Percentiles rank a stretch among this genome's conserved stretches.
Conservation (phyloP, 352 stramenopile genomes). For the Pythium biforme region DNA sequence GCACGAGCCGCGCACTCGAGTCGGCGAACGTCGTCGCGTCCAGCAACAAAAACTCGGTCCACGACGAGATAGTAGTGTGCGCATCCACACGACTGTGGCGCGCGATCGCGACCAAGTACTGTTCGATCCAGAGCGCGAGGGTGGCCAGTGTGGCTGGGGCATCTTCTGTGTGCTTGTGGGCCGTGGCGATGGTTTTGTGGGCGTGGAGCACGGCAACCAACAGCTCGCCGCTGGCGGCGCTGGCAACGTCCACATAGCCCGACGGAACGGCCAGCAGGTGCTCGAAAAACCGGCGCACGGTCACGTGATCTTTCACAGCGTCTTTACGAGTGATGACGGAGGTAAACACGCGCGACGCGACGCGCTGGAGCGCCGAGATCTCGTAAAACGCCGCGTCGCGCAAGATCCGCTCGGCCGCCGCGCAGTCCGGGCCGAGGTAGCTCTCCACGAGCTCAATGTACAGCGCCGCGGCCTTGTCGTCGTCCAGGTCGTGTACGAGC, state of each 20-base stretch:
- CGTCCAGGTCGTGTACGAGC: slow-evolving; percentile 39
- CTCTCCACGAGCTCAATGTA: slow-evolving; percentile 22
- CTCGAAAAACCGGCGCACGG: slow-evolving; percentile 14
- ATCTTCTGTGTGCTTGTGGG: neutral
- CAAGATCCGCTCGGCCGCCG: slow-evolving; percentile 39
- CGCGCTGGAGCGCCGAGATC: slow-evolving; percentile 45
- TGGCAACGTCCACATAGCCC: slow-evolving; percentile 15
- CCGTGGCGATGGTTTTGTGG: slow-evolving; percentile 14
- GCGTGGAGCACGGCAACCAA: slow-evolving; percentile 11
- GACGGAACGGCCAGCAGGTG: slow-evolving; percentile 21
- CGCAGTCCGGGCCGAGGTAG: slow-evolving; percentile 9
- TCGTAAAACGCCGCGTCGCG: slow-evolving; percentile 83
- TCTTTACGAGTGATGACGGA: slow-evolving; percentile 3
- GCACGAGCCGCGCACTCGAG: slow-evolving; percentile 12
- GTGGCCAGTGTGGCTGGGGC: slow-evolving; percentile 20
- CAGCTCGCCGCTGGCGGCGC: slow-evolving; percentile 2
- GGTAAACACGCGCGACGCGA: slow-evolving; percentile 44
- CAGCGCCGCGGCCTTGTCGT: slow-evolving; percentile 8
- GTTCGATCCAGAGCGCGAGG: slow-evolving; percentile 34
- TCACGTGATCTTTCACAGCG: neutral
- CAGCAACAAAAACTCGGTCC: slow-evolving; percentile 21
- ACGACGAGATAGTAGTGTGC: slow-evolving; percentile 1
- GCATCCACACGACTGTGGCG: neutral
- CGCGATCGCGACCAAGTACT: slow-evolving; percentile 14
- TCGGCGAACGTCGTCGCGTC: slow-evolving; percentile 3